Conservation (phyloP, 192 early-diverging fungal species). For the Backusella morwellensis region DNA sequence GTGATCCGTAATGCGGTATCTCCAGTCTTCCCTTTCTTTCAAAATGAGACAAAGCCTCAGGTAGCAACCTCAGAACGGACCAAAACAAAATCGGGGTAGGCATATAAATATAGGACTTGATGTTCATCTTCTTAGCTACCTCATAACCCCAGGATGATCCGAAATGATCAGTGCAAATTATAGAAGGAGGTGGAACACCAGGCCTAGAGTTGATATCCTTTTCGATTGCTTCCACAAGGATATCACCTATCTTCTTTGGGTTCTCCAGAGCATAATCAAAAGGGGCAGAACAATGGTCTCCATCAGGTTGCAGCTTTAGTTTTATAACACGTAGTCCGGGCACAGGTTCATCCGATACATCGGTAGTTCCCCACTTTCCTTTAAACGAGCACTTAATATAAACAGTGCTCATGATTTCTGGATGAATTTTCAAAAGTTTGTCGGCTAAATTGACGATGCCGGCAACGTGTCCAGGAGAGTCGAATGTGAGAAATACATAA, state of each 20-base stretch:
- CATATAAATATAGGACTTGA: background rate
- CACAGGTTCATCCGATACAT: background rate
- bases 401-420: background rate
- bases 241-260: background rate
- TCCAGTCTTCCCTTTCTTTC: background rate
- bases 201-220: background rate
- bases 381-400: background rate
- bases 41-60: background rate
- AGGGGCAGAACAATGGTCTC: background rate
- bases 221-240: background rate
- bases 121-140: background rate
- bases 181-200: background rate
- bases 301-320: background rate
- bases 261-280: background rate
- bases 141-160: background rate
- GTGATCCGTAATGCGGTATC: background rate
- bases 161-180: background rate
- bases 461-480: background rate
- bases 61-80: background rate
- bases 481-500: background rate
- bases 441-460: background rate
- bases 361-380: background rate
- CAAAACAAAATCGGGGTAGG: background rate
- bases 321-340: background rate
- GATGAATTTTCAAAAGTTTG: background rate